Evolutionary conservation across 257 asterid genomes (phyloP).

Genomic region (Hygrophila difformis): DNA sequence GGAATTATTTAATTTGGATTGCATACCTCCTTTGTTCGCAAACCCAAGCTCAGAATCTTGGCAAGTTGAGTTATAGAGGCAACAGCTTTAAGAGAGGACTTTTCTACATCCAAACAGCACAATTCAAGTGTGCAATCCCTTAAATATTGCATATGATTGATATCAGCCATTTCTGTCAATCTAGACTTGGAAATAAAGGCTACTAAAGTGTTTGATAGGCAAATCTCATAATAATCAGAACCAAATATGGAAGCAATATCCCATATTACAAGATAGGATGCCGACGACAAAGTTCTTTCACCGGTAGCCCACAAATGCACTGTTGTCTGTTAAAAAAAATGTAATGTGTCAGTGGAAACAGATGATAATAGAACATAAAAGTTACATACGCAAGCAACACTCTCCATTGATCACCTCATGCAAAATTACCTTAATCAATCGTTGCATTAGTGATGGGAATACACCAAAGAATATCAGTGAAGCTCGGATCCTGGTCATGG

Average conservation of each 20-base stretch:
- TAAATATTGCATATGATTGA: slow-evolving; percentile 56
- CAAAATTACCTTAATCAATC: slow-evolving; percentile 66
- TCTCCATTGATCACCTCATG: neutral
- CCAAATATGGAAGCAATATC: slow-evolving; percentile 46
- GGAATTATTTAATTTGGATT: neutral
- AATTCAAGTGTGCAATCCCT: slow-evolving; percentile 62
- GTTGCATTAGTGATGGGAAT: slow-evolving; percentile 56
- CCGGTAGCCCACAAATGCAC: slow-evolving; percentile 91
- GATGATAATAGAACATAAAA: slow-evolving; percentile 3
- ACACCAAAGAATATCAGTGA: slow-evolving; percentile 63
- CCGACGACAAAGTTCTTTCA: slow-evolving; percentile 49
- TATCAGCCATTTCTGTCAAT: slow-evolving; percentile 45
- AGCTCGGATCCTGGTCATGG: slow-evolving; percentile 51
- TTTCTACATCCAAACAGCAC: slow-evolving; percentile 70
- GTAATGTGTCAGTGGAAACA: slow-evolving; percentile 13
- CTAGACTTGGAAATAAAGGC: slow-evolving; percentile 58
- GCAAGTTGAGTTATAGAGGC: slow-evolving; percentile 62
- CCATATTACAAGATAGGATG: slow-evolving; percentile 51
- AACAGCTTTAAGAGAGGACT: slow-evolving; percentile 48
- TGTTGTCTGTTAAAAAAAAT: slow-evolving; percentile 46
- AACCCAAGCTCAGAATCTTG: slow-evolving; percentile 52
- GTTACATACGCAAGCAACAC: neutral
- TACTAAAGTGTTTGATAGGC: slow-evolving; percentile 52
- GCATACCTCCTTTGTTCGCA: slow-evolving; percentile 67
- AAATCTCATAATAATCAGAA: slow-evolving; percentile 44